Base-by-base conservation (phyloP, 805 yeast genomes). In the Schwanniomyces vanrijiae region DNA sequence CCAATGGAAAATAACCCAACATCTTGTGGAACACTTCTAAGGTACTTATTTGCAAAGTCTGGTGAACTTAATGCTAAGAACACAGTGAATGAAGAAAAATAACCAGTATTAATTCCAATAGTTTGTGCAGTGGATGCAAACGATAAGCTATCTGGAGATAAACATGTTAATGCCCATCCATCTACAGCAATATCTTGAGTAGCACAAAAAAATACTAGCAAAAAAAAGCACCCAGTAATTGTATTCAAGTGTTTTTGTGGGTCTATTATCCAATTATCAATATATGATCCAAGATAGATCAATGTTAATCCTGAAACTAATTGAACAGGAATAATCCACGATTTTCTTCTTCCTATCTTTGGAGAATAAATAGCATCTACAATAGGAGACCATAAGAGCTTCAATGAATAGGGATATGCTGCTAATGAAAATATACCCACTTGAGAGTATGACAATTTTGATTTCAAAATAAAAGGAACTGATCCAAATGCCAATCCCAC, bases 161-260 rank as follows among this genome's bases (percentile, higher is more conserved):
- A 73, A 34, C 92, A 82, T 1, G 97, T 94, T 59, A 94, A 71
- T 0, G 98, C 97, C 99, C 99, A 94, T 9, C 99, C 98, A 69
- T 94, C 99, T 19, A 94, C 99, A 0, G 99, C 98, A 46, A 94
- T 94, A 63, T 94, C 99, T 66, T 94, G 99, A 0, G 99, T 92
- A 0, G 98, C 97, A 69, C 97, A 91, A 49, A 91, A 75, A 48
- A 92, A 80, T 26, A 94, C 94, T 49, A 94, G 71, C 19, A 82
- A 53, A 57, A 91, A 88, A 66, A 94, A 94, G 47, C 82, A 76
- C 42, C 73, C 55, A 0, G 98, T 89, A 50, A 94, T 79, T 2
- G 67, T 61, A 11, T 69, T 58, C 48, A 90, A 68, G 53, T 83
- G 73, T 24, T 64, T 55, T 26, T 70, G 64, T 0, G 90, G 83